Conservation (phyloP, 116 monocot species). For the Phalaenopsis hybrid region DNA sequence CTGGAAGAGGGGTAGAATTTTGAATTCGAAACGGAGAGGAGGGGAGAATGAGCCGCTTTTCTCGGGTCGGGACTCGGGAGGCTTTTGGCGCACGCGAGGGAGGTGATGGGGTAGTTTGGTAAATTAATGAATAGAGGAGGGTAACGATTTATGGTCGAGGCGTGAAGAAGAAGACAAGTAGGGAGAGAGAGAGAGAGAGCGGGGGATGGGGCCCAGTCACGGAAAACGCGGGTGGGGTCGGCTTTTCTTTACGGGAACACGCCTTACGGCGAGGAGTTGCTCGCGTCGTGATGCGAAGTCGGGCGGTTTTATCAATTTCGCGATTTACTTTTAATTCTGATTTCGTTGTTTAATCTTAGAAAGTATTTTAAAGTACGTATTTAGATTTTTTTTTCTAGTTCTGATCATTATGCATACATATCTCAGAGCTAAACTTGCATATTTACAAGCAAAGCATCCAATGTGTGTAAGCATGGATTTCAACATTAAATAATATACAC, state of each 20-base stretch:
- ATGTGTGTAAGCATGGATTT: too few relatives aligned
- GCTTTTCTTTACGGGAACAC: background rate
- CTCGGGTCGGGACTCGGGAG: background rate
- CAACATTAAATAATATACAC: too few relatives aligned
- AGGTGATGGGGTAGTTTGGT: background rate
- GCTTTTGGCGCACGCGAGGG: background rate
- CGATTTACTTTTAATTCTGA: background rate
- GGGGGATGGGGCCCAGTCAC: slow-evolving; percentile 1
- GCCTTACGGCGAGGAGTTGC: background rate
- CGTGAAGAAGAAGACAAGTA: background rate
- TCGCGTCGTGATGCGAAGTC: background rate
- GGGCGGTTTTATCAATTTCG: background rate
- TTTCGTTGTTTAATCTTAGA: too few relatives aligned
- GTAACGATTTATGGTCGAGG: background rate
- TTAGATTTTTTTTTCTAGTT: too few relatives aligned
- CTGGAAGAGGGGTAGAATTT: background rate
- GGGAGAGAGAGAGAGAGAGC: background rate
- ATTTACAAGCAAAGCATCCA: too few relatives aligned
- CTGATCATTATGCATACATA: too few relatives aligned
- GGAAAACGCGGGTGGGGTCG: background rate
- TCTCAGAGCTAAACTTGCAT: too few relatives aligned
- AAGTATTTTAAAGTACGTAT: too few relatives aligned
- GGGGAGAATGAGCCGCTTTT: background rate
- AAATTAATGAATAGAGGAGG: background rate
- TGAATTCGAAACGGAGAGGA: slow-evolving; percentile 6